Evolutionary conservation across 345 rosid species (phyloP).

Genomic region (Arabidopsis thaliana): TAIR10.1 NC_003076.8:3830501-3831000

Average conservation of each 20-base stretch:
- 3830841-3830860: neutral
- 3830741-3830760: neutral
- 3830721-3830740: neutral
- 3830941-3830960: neutral
- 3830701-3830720: neutral
- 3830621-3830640: too few relatives aligned
- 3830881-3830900: neutral
- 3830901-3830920: conserved; percentile 13
- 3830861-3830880: neutral
- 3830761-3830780: neutral
- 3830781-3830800: conserved; percentile 6
- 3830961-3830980: neutral
- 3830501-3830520: too few relatives aligned
- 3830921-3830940: conserved; percentile 1
- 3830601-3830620: too few relatives aligned
- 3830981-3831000: conserved; percentile 34
- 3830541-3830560: too few relatives aligned
- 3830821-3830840: neutral
- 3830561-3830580: too few relatives aligned
- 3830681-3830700: neutral
- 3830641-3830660: too few relatives aligned
- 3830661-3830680: neutral
- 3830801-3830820: neutral
- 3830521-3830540: too few relatives aligned
- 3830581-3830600: too few relatives aligned